phyloP scores from a whole-genome alignment of 192 early-diverging fungal species.

The Funneliformis geosporum region DNA sequence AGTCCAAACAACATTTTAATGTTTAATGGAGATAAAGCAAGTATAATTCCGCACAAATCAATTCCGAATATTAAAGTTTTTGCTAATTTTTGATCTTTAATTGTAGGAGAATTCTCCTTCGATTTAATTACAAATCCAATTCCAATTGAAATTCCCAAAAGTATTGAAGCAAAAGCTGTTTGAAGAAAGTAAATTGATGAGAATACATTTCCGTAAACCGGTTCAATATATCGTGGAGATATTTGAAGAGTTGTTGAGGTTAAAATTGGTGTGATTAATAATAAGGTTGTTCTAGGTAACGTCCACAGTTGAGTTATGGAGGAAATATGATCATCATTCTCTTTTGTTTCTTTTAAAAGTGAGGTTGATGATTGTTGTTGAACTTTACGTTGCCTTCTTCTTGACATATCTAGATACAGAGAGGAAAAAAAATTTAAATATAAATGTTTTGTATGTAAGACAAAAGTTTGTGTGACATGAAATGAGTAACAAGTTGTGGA shows the following conservation, averaged over 20 bases:
- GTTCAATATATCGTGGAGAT: constrained; percentile 63
- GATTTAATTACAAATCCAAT: constrained; percentile 22
- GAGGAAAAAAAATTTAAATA: no score
- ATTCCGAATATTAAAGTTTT: constrained; percentile 49
- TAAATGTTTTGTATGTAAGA: no score
- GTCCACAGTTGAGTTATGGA: constrained; percentile 37
- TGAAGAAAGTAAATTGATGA: constrained; percentile 50
- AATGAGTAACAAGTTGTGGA: no score
- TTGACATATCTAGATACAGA: neutral
- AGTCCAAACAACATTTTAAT: constrained; percentile 49
- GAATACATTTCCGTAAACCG: constrained; percentile 69
- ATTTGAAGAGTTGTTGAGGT: constrained; percentile 48
- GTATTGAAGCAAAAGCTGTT: constrained; percentile 39
- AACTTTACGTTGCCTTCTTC: neutral
- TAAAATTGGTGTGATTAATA: constrained; percentile 47
- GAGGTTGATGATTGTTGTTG: neutral
- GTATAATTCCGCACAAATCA: constrained; percentile 51
- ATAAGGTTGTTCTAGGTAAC: constrained; percentile 40
- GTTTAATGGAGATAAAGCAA: constrained; percentile 53
- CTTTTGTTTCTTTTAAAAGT: neutral
- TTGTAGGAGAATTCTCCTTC: neutral
- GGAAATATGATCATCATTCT: constrained; percentile 8
- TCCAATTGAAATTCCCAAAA: constrained; percentile 50
- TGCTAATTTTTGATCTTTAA: constrained; percentile 29
- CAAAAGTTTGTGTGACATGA: no score